A percentile compares a stretch with the other conserved stretches of the same genome.
phyloP scores from a whole-genome alignment of 176 grass and related monocot species.

The Oryza meyeriana region DNA sequence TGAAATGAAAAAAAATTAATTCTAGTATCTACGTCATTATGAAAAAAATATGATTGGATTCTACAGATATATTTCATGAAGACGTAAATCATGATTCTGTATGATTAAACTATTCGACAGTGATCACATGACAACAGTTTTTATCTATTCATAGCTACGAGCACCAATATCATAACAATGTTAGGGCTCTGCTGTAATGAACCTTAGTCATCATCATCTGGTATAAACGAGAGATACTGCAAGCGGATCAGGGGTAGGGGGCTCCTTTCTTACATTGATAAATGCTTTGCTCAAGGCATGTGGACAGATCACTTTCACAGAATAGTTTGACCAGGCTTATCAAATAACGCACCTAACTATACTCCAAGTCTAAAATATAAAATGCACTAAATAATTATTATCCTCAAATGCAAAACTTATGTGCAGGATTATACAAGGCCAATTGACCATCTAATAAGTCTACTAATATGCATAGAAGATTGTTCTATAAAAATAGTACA shows the following conservation, averaged over 20 bases:
- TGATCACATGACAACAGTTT: not conserved
- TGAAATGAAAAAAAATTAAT: not conserved
- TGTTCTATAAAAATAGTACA: no score
- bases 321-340: not conserved
- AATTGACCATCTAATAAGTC: no score
- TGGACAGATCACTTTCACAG: not conserved
- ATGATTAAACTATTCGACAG: not conserved
- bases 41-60: not conserved
- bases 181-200: not conserved
- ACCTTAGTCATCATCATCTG: not conserved
- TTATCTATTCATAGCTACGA: not conserved
- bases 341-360: not conserved
- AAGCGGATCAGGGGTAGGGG: no score
- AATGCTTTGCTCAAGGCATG: not conserved
- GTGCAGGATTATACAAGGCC: no score
- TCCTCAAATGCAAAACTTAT: no score
- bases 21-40: not conserved
- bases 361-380: no score
- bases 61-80: not conserved
- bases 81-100: not conserved
- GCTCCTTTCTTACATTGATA: not conserved
- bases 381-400: no score
- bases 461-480: no score
- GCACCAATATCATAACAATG: not conserved
- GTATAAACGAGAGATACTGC: no score